Base-by-base conservation (phyloP, 1,284 basidiomycete genomes). In the Bondarzewia mesenterica region DNA sequence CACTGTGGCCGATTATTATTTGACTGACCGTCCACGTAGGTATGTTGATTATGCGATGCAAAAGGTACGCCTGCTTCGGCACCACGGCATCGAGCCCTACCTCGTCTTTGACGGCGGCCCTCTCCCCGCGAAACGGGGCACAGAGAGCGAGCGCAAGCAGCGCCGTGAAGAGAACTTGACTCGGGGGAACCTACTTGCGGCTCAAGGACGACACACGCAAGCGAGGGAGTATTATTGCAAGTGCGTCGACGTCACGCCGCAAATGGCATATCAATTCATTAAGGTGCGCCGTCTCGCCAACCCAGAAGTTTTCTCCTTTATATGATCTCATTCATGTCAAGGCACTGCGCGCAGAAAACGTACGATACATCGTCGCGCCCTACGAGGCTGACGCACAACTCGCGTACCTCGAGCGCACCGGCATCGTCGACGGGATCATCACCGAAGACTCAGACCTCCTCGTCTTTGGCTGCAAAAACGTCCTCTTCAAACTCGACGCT, bases 331-430 rank as follows among this genome's bases (percentile, higher is more conserved):
- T 26, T 43, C 26, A 8, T 41, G 38, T 21, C 16, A 57, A 95
- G 91, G 92, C 89, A 3, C 72, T 97, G 32, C 79, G 78, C 46
- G 87, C 85, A 5, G 91, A 94, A 61, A 69, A 70, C 20, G 77
- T 96, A 14, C 64, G 78, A 21, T 98, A 96, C 62, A 74, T 99
- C 22, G 96, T 99, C 5, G 96, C 96, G 4, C 96, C 96, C 0
- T 99, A 99, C 66, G 96, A 99, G 72, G 96, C 96, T 0, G 96
- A 99, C 62, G 93, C 96, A 0, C 96, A 99, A 65, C 78, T 99
- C 50, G 89, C 92, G 47, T 98, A 86, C 66, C 75, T 99, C 42
- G 96, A 99, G 62, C 80, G 80, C 41, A 67, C 74, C 39, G 89
- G 91, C 12, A 61, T 90, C 44, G 91, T 96, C 45, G 86, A 96